Evolutionary conservation across 345 rosid species (phyloP).

Genomic region (Hibiscus syriacus): DNA sequence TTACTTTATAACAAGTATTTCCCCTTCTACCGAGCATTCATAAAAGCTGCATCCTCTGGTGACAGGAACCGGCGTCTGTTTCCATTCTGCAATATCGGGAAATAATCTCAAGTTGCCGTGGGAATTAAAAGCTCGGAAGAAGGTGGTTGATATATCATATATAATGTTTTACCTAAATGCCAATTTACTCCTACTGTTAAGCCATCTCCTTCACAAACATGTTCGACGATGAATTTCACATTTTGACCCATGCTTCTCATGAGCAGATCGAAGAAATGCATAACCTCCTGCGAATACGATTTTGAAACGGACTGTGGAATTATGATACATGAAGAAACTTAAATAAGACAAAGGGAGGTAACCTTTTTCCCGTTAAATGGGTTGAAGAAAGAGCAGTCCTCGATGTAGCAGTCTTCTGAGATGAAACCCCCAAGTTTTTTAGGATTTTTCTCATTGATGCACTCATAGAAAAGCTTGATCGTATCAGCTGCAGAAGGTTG

Average conservation of each 20-base stretch:
- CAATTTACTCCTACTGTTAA: slow-evolving; percentile 56
- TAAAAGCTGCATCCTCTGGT: slow-evolving; percentile 82
- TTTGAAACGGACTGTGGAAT: background rate
- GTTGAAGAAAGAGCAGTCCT: slow-evolving; percentile 62
- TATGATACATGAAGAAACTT: background rate
- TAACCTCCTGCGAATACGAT: slow-evolving; percentile 43
- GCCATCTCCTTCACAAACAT: slow-evolving; percentile 48
- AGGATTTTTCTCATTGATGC: slow-evolving; percentile 52
- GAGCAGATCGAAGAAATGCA: slow-evolving; percentile 46
- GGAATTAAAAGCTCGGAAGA: too few relatives aligned
- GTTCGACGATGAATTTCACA: slow-evolving; percentile 53
- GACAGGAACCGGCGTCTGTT: slow-evolving; percentile 45
- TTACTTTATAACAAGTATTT: slow-evolving; percentile 36
- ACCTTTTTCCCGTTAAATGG: slow-evolving; percentile 64
- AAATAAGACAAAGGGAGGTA: background rate
- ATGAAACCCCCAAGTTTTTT: slow-evolving; percentile 34
- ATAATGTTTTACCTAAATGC: slow-evolving; percentile 57
- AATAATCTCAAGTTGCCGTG: background rate
- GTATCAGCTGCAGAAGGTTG: slow-evolving; percentile 30
- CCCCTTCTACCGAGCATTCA: slow-evolving; percentile 42
- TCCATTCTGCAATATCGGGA: slow-evolving; percentile 59
- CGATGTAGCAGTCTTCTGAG: slow-evolving; percentile 48
- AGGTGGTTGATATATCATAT: background rate
- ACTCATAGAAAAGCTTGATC: slow-evolving; percentile 37
- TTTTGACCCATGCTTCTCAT: slow-evolving; percentile 60